Evolutionary conservation across 192 early-diverging fungal species (phyloP), one percentile per base, ranked within the genome.

Genomic region (Diversispora eburnea): DNA sequence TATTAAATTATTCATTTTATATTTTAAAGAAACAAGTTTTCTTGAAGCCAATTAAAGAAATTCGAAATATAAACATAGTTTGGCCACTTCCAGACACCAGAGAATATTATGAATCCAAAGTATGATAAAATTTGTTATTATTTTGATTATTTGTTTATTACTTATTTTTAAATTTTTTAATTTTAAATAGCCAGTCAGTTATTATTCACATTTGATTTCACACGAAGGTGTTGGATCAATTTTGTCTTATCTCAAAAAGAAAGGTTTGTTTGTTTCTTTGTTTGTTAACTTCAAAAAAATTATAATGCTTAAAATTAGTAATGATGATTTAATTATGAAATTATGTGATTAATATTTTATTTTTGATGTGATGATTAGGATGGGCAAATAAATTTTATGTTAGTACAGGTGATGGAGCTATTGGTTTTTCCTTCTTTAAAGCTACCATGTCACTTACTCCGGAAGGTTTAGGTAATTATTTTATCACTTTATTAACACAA

Each of bases 201-300:
- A 96, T 79, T 68, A 93, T 46, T 87, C 87, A 5, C 92, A 93
- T 76, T 82, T 98, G 51, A 84, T 97, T 73, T 92, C 93, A 3
- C 92, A 95, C 76, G 93, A 97, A 81, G 90, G 88, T 19, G 77
- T 81, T 62, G 95, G 95, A 0, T 95, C 94, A 10, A 82, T 95
- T 22, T 79, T 95, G 49, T 91, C 90, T 6, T 77, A 83, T 51
- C 78, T 98, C 41, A 97, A 95, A 72, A 81, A 86, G 66, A 88
- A 88, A 71, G 68, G 68, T 46, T 33, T 33, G 25, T 33, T 33
- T 33, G 25, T 33, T 33, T n/a, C n/a, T n/a, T 33, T 33, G 25
- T 33, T 33, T 33, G 25, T 33, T 33, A 33, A 33, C 25, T 33
- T 33, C 25, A 33, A 33, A 33, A 33, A 33, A 33, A 33, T 33